Evolutionary conservation across 257 asterid species (phyloP), one percentile per base, ranked within the genome.

Genomic region (Osmanthus fragrans): DNA sequence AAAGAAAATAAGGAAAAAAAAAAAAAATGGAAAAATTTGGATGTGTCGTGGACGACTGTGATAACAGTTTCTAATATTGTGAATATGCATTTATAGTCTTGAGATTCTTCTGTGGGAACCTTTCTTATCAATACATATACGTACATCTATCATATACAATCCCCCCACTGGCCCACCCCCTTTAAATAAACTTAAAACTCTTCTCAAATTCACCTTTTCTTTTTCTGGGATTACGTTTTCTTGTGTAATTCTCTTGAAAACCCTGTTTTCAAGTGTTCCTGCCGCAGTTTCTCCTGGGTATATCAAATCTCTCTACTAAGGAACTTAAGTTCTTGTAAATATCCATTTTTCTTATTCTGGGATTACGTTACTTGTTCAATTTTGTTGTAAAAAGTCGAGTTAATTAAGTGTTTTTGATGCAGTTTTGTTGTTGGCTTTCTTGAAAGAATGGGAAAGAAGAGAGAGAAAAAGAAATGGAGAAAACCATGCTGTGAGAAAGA

Each of bases 1-100:
- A 37, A 37, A 37, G 11, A 37, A 7, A 7, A 37, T 11, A 37
- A 37, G 2, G 7, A 37, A 37, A 37, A 37, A 37, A 34, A 29
- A n/a, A n/a, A n/a, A n/a, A n/a, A n/a, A n/a, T n/a, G 9, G 42
- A 8, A 7, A 37, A 37, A 7, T 37, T 32, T 37, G 42, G 42
- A 8, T 2, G 11, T 37, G 42, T 37, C 42, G 42, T 37, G 42
- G 42, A 37, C 42, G 42, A 37, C 42, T 37, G 42, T 47, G 82
- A 76, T 79, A 56, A 80, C 73, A 85, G 80, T 76, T 81, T 83
- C 77, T 77, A 83, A 82, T 76, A 78, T 78, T 83, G 82, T 83
- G 51, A 73, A 78, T 73, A 67, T 82, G 88, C 90, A 86, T 84
- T 87, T 80, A 89, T 73, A 19, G 75, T 77, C 72, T 49, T 56